Conservation (phyloP, 257 asterid genomes). For the Perilla frutescens region DNA sequence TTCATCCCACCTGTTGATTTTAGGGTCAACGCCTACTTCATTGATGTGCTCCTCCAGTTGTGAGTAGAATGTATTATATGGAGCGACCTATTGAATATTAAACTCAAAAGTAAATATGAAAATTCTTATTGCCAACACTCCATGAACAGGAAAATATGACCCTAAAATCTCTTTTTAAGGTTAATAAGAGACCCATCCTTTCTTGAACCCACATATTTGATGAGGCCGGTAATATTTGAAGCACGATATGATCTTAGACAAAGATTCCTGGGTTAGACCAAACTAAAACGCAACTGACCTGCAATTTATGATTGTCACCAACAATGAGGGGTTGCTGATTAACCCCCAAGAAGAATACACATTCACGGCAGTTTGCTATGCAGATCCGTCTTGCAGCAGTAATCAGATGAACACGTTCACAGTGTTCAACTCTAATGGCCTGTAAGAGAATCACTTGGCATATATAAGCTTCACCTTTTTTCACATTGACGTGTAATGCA, state of each 20-base stretch:
- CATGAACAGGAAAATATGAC: neutral
- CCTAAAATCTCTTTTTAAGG: constrained; percentile 18
- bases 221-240: neutral
- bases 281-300: constrained; percentile 52
- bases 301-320: constrained; percentile 98
- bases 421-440: constrained; percentile 96
- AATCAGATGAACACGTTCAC: constrained; percentile 96
- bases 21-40: constrained; percentile 76
- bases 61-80: constrained; percentile 77
- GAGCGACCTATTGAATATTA: constrained; percentile 69
- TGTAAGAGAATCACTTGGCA: constrained; percentile 38
- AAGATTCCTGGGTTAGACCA: neutral
- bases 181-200: constrained; percentile 9
- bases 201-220: neutral
- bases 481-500: constrained; percentile 26
- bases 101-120: constrained; percentile 22
- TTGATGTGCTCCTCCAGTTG: constrained; percentile 83
- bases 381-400: constrained; percentile 90
- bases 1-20: constrained; percentile 83
- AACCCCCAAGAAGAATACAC: constrained; percentile 89
- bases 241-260: constrained; percentile 10
- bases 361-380: constrained; percentile 96
- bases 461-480: neutral
- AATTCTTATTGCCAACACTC: constrained; percentile 19
- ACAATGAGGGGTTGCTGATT: constrained; percentile 91